Base-by-base conservation (phyloP, 331 rosid genomes). In the Acacia pycnantha region DNA sequence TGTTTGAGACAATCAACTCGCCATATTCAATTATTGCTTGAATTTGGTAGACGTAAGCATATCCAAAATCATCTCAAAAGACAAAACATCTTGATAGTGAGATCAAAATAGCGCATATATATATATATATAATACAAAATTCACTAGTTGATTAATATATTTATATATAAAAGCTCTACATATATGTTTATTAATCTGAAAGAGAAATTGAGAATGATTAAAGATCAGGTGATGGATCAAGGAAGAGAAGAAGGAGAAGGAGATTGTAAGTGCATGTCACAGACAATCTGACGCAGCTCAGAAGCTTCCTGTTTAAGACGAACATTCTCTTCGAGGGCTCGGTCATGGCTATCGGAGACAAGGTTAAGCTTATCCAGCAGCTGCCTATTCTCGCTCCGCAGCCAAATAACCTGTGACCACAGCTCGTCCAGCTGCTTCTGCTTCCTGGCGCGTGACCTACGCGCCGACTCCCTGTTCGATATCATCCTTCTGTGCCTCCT, bases 321-420 rank as follows among this genome's bases (percentile, higher is more conserved):
- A 85, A 79, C 81, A 86, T 94, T 96, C 78, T 93, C 97, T 82
- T 86, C 91, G 76, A 90, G 37, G 12, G 82, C 95, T 66, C 33
- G 86, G 21, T 89, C 95, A 79, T 90, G 97, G 82, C 79, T 75
- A 56, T 94, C 98, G 0, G 95, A 90, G 21, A 87, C 94, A 74
- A 86, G 90, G 88, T 88, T 91, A 73, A 96, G 84, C 86, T 90
- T 91, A 29, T 92, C 97, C 1, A 92, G 50, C n/a, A 96, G 93
- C 65, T 89, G 95, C 54, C 89, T 94, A 14, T 96, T 96, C 94
- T 94, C 98, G 69, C 88, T 92, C 58, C 98, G 82, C 1, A 94
- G 90, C 99, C 99, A 94, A 59, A 96, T 85, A 33, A 96, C 98
- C 77, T 96, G 99, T 6, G 97, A 94, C 99, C 99, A 96, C 1